Conservation (phyloP, 2,329 filamentous ascomycete species). For the Fusarium veterinarium region DNA sequence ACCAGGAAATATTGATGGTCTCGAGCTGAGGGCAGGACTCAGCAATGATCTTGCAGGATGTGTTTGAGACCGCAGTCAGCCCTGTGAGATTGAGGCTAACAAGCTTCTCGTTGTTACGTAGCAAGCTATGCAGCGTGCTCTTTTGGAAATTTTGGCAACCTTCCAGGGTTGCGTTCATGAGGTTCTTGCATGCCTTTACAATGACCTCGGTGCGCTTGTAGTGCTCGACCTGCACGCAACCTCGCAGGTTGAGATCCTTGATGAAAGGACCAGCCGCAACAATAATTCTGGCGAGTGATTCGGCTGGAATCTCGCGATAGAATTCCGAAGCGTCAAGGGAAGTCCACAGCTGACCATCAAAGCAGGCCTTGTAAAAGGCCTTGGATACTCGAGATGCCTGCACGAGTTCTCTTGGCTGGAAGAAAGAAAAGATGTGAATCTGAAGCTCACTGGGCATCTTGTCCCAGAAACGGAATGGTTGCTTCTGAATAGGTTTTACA, state of each 20-base stretch:
- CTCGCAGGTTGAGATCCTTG: slow-evolving; percentile 87
- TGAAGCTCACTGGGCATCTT: slow-evolving; percentile 85
- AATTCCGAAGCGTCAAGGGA: slow-evolving; percentile 86
- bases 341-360: slow-evolving; percentile 94
- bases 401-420: slow-evolving; percentile 84
- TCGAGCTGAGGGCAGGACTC: slow-evolving; percentile 85
- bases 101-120: slow-evolving; percentile 78
- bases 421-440: slow-evolving; percentile 79
- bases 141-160: slow-evolving; percentile 87
- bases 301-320: slow-evolving; percentile 86
- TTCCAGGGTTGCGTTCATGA: slow-evolving; percentile 88
- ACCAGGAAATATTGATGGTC: slow-evolving; percentile 92
- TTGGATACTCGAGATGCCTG: slow-evolving; percentile 81
- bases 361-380: slow-evolving; percentile 84
- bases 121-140: slow-evolving; percentile 80
- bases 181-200: slow-evolving; percentile 85
- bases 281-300: slow-evolving; percentile 87
- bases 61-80: slow-evolving; percentile 81
- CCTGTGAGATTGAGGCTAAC: slow-evolving; percentile 90
- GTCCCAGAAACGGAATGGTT: slow-evolving; percentile 77
- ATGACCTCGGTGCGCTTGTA: slow-evolving; percentile 82
- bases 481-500: slow-evolving; percentile 44
- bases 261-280: slow-evolving; percentile 88
- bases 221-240: slow-evolving; percentile 89
- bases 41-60: slow-evolving; percentile 86